Conservation (phyloP, 257 asterid genomes). For the Solanum etuberosum region DNA sequence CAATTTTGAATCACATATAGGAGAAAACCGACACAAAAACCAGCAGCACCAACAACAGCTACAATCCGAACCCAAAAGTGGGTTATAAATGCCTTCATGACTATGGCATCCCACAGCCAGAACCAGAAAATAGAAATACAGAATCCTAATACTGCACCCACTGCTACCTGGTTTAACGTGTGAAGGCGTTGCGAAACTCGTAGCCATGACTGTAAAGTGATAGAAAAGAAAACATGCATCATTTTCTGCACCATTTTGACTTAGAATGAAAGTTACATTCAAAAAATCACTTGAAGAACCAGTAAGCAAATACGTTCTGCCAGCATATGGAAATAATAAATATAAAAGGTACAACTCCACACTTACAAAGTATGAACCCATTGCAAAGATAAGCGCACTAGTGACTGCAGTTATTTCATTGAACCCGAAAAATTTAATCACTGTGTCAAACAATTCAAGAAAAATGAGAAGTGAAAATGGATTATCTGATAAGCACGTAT, state of each 20-base stretch:
- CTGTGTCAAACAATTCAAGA: constrained; percentile 23
- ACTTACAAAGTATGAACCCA: constrained; percentile 70
- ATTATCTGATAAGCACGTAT: neutral
- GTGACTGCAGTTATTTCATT: constrained; percentile 35
- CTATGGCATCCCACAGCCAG: constrained; percentile 49
- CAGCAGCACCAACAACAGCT: constrained; percentile 23
- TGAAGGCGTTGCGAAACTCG: constrained; percentile 62
- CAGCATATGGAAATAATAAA: neutral
- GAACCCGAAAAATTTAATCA: constrained; percentile 42
- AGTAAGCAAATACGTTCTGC: neutral
- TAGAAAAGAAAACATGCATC: neutral
- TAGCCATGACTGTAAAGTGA: constrained; percentile 66
- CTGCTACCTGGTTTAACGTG: constrained; percentile 56
- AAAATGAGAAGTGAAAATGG: neutral
- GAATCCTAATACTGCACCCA: constrained; percentile 54
- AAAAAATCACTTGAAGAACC: neutral
- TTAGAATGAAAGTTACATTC: neutral
- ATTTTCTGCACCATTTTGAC: neutral
- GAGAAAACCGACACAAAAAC: constrained; percentile 17
- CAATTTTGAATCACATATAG: constrained; percentile 16
- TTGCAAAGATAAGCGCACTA: constrained; percentile 19
- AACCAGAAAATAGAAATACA: constrained; percentile 45
- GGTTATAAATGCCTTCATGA: constrained; percentile 28
- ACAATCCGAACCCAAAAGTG: constrained; percentile 34
- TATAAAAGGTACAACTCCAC: neutral